phyloP scores from a whole-genome alignment of 2,329 filamentous ascomycete genomes.

The Pseudogymnoascus destructans region DNA sequence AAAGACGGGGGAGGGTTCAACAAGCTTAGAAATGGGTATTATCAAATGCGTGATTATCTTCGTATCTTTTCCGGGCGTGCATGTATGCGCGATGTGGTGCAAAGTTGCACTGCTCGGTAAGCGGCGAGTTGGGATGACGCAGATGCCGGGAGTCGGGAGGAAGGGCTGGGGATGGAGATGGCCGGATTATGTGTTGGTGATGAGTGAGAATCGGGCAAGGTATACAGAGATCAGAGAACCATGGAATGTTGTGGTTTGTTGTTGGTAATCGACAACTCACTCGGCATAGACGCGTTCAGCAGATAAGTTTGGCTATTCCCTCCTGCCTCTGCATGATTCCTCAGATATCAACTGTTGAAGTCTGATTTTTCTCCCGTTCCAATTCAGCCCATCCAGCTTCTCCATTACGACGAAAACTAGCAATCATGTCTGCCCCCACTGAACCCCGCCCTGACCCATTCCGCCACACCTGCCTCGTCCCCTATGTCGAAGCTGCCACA shows the following conservation, averaged over 20 bases:
- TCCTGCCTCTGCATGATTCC: neutral
- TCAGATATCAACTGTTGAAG: neutral
- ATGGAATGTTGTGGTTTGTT: neutral
- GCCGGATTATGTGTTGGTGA: neutral
- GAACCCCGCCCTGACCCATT: neutral
- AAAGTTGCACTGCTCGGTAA: neutral
- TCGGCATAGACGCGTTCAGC: neutral
- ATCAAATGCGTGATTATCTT: neutral
- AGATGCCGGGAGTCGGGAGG: neutral
- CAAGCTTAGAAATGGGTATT: neutral
- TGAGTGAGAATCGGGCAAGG: neutral
- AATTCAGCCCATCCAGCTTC: neutral
- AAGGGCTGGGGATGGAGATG: neutral
- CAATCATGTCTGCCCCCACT: neutral
- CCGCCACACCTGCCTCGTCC: neutral
- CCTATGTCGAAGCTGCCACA: neutral
- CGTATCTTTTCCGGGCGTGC: neutral
- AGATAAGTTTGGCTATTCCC: slow-evolving; percentile 5
- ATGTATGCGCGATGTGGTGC: neutral
- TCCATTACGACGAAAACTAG: neutral
- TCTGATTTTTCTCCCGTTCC: neutral
- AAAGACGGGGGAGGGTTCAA: too few relatives aligned
- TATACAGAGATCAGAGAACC: neutral
- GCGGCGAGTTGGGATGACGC: neutral
- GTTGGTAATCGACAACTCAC: neutral